phyloP scores from a whole-genome alignment of 257 asterid genomes.

The Rehmannia glutinosa region DNA sequence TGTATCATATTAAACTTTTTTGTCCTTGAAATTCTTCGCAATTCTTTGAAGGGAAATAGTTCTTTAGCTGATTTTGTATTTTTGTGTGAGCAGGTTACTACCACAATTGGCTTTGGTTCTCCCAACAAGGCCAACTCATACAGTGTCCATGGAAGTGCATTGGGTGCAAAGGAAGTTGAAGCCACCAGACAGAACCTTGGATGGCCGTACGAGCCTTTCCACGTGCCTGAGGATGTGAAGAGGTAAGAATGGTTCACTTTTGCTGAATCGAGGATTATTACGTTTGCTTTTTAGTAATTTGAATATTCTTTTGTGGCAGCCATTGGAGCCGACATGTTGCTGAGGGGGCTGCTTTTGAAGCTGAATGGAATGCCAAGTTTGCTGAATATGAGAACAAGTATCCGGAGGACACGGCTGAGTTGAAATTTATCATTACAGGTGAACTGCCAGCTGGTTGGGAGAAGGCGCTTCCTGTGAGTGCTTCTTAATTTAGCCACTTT shows the following conservation, averaged over 20 bases:
- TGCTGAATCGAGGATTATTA: background rate
- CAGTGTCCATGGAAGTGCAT: constrained; percentile 83
- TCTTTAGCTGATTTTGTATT: constrained; percentile 35
- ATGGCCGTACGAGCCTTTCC: constrained; percentile 81
- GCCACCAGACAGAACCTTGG: constrained; percentile 94
- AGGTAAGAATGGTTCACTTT: constrained; percentile 39
- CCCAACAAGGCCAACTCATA: constrained; percentile 81
- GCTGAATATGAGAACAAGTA: constrained; percentile 81
- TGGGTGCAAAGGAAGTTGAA: constrained; percentile 94
- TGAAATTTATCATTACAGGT: constrained; percentile 58
- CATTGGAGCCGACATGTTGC: constrained; percentile 83
- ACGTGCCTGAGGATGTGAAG: constrained; percentile 91
- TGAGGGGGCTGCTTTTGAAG: constrained; percentile 74
- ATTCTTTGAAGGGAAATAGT: background rate
- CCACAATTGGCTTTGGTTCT: constrained; percentile 78
- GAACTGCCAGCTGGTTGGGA: too few species aligned
- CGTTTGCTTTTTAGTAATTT: constrained; percentile 4
- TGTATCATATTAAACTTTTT: background rate
- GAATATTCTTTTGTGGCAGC: constrained; percentile 32
- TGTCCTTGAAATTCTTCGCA: background rate
- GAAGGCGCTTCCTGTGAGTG: constrained; percentile 74
- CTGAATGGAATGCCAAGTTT: too few species aligned
- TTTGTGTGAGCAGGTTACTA: constrained; percentile 49
- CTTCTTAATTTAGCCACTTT: background rate
- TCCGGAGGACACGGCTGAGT: constrained; percentile 65